Conservation (phyloP, 2,329 filamentous ascomycete genomes). For the Metarhizium guizhouense region DNA sequence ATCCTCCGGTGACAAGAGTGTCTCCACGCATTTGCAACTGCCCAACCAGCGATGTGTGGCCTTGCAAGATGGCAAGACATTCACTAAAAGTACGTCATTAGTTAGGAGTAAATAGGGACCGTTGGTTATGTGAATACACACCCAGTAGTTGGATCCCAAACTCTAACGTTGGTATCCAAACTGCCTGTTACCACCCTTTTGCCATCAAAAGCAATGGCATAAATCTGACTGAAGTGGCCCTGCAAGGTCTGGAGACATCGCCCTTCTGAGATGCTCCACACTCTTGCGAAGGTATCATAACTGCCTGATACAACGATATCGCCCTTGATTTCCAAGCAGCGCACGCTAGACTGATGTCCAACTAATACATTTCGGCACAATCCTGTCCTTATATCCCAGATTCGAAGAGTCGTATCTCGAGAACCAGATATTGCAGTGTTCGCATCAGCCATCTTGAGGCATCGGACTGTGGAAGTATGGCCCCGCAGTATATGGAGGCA, state of each 20-base stretch:
- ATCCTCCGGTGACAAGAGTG: conserved; percentile 90
- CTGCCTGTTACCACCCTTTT: conserved; percentile 89
- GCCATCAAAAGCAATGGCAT: conserved; percentile 96
- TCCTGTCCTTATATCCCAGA: conserved; percentile 89
- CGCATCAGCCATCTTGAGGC: conserved; percentile 92
- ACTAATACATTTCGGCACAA: conserved; percentile 86
- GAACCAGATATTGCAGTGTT: conserved; percentile 95
- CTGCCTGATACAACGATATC: conserved; percentile 97
- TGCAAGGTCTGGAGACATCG: conserved; percentile 82
- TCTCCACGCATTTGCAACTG: conserved; percentile 94
- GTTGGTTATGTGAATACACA: conserved; percentile 31
- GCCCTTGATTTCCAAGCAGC: conserved; percentile 91
- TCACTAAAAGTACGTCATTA: conserved; percentile 34
- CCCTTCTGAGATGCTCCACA: conserved; percentile 97
- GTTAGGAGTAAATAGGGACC: background rate
- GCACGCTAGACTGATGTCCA: conserved; percentile 89
- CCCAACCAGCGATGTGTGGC: conserved; percentile 92
- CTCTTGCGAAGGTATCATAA: conserved; percentile 92
- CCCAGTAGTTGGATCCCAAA: conserved; percentile 91
- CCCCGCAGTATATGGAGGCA: conserved; percentile 79
- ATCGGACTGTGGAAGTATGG: conserved; percentile 93
- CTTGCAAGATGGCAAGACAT: conserved; percentile 86
- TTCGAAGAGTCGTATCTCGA: conserved; percentile 83
- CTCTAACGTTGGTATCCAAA: conserved; percentile 89
- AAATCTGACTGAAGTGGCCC: conserved; percentile 97